Base-by-base conservation (phyloP, 768 basidiomycete genomes). In the Ephemerocybe angulata region DNA sequence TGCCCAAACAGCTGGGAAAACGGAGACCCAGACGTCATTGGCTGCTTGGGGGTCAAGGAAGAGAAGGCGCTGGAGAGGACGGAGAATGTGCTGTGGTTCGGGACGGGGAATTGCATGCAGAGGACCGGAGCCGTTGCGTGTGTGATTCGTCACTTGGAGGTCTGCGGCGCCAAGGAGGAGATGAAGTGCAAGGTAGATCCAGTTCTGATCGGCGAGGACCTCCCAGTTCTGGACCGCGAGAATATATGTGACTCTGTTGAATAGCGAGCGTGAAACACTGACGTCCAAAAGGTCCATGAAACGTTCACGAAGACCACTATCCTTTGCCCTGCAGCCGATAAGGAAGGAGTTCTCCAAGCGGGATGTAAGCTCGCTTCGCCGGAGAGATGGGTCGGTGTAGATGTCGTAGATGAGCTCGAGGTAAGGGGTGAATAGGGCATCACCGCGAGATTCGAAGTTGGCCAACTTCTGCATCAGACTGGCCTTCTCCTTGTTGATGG, bases 211-310 rank as follows among this genome's bases (percentile, higher is more conserved):
- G 2, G 90, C 84, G 19, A 99, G 71, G 2, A 87, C 83, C 54
- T 98, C 97, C 97, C 97, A 99, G 62, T 79, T 93, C 70, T 98
- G 96, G 15, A 95, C 88, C 24, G 90, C 93, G 33, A 96, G 76
- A 59, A 98, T 85, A 68, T 95, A 98, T 40, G 88, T 87, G 44
- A 99, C 69, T 27, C 97, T 87, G 55, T 81, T 85, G 55, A 83
- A 82, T 11, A 97, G 78, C 1, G 88, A 87, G 31, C 88, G 84
- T 29, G 95, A 90, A 48, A 98, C 82, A 64, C 88, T 95, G 62
- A 84, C 76, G 62, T 98, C 95, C 58, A 98, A 76, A 40, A 97
- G 79, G 65, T 94, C 92, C 62, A 97, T 79, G 73, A 98, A 99
- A 37, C 82, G 79, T 55, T 88, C 87, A 46, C 97, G 83, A 24